Conservation (phyloP, 768 basidiomycete species). For the Cyclocybe aegerita region DNA sequence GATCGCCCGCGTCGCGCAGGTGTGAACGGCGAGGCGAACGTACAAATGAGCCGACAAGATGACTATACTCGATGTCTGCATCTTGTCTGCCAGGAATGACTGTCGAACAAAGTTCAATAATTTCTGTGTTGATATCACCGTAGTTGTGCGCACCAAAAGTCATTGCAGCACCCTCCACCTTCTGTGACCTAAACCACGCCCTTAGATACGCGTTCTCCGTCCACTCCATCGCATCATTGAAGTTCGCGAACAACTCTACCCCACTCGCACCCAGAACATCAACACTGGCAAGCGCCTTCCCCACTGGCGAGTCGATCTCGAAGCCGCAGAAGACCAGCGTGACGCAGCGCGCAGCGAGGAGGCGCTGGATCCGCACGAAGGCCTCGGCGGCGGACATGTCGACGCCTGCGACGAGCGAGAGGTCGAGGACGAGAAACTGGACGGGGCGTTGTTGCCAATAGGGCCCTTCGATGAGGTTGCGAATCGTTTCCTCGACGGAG, state of each 20-base stretch:
- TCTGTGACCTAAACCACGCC: conserved; percentile 73
- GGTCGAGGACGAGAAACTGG: conserved; percentile 87
- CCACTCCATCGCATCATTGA: conserved; percentile 96
- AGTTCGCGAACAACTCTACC: conserved; percentile 78
- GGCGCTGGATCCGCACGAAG: conserved; percentile 85
- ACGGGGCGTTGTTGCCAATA: conserved; percentile 76
- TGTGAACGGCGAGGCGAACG: conserved; percentile 71
- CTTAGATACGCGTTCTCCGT: conserved; percentile 91
- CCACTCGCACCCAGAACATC: conserved; percentile 73
- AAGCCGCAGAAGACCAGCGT: conserved; percentile 90
- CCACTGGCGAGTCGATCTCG: conserved; percentile 58
- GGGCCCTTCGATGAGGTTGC: conserved; percentile 67
- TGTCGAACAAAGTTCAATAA: no score
- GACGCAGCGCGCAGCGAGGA: conserved; percentile 74
- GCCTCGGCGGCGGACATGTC: conserved; percentile 97
- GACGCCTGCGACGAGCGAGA: conserved; percentile 82
- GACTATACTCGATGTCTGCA: conserved; percentile 45
- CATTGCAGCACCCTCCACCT: conserved; percentile 44
- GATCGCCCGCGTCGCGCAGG: conserved; percentile 68
- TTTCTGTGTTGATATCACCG: no score
- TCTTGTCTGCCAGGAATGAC: conserved; percentile 61
- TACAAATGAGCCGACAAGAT: conserved; percentile 41
- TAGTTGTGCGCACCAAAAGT: conserved; percentile 45
- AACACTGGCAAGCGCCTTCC: conserved; percentile 73
- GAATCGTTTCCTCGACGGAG: conserved; percentile 84